Base-by-base conservation (phyloP, 441 rosid genomes). In the Mallotus japonicus region DNA sequence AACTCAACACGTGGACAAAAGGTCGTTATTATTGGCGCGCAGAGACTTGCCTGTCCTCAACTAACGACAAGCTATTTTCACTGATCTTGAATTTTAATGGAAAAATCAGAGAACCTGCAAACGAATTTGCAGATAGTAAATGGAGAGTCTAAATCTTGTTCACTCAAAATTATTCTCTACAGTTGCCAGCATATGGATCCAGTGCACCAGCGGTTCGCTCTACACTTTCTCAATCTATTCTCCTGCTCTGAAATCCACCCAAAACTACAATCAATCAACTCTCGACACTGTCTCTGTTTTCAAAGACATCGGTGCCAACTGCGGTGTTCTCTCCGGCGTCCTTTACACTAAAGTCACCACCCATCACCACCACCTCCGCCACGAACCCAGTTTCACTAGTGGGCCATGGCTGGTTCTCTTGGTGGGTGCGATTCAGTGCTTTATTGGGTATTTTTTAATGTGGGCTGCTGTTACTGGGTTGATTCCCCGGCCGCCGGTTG, bases 151-250 rank as follows among this genome's bases (percentile, higher is more conserved):
- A 22, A 75, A 60, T 61, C 71, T 76, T 13, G 67, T 73, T 74
- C 1, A 28, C 32, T 73, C 72, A 22, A 80, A 76, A 46, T 78
- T 81, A 81, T 65, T 76, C 50, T 74, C 83, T 46, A 80, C 84
- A 4, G 80, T 76, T 40, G 85, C 85, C 28, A 82, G 85, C 76
- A 77, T 85, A 67, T 83, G 83, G 86, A 81, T 85, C 50, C 86
- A 85, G 72, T 71, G 80, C 79, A 85, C 79, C 51, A 79, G 84
- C 61, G 86, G 88, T 42, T 75, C 84, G 0, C 83, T 81, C 73
- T 82, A 80, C 79, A 80, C 84, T 66, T 85, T 85, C 82, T 79
- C 83, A 67, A 55, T 82, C 72, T 82, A 85, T 77, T 85, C 84
- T 3, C 67, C 81, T 4, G 46, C 17, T 20, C 83, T 85, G 56